Conservation (phyloP, 208 protist genomes). For the Trypanosoma scelopori region DNA sequence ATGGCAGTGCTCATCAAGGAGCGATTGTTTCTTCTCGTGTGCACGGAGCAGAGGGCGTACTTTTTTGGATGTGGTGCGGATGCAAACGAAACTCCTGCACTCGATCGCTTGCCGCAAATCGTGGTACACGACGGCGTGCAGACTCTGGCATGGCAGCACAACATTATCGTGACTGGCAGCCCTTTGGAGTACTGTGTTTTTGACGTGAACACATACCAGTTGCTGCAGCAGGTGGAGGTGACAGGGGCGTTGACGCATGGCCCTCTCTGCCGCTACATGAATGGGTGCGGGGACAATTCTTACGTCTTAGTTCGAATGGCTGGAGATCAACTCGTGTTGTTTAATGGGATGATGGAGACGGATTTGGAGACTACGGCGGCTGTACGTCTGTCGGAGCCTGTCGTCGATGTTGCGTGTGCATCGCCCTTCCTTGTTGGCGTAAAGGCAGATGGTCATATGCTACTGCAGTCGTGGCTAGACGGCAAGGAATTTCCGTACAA, state of each 20-base stretch:
- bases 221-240: constrained; percentile 1
- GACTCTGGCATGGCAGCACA: constrained; percentile 19
- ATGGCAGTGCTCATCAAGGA: constrained; percentile 8
- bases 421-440: constrained; percentile 25
- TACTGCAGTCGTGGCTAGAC: constrained; percentile 21
- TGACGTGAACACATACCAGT: constrained; percentile 10
- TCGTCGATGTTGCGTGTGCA: constrained; percentile 25
- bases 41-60: background rate
- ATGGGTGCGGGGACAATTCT: background rate
- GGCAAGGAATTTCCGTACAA: constrained; percentile 7
- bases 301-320: constrained; percentile 10
- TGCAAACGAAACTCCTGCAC: background rate
- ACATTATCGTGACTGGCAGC: constrained; percentile 22
- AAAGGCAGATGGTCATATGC: constrained; percentile 8
- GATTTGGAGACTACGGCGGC: background rate
- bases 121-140: constrained; percentile 2
- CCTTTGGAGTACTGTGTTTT: constrained; percentile 13
- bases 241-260: background rate
- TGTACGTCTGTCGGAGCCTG: constrained; percentile 12
- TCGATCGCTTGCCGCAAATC: background rate
- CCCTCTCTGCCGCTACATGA: constrained; percentile 9
- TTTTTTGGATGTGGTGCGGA: constrained; percentile 2
- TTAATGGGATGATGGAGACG: background rate
- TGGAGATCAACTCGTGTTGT: constrained; percentile 6
- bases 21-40: constrained; percentile 12